These are phyloP conservation scores for Jaminaea rosea DNA, from an alignment of 1,284 basidiomycete species.

Conservation along the genomic window DNA sequence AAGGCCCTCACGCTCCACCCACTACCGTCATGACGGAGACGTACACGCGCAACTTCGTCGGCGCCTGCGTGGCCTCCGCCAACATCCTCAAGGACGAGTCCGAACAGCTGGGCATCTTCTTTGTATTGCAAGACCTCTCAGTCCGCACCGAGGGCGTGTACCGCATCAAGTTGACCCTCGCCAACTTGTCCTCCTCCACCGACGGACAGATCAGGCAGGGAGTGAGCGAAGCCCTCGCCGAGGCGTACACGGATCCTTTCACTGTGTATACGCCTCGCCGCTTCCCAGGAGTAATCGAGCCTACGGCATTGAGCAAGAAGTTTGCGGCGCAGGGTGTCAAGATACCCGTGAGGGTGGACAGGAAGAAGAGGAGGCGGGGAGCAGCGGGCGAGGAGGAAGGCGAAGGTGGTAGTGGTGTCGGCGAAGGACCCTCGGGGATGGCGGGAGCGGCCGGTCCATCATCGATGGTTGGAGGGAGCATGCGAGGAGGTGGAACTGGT, in stretches of 20 bases:
- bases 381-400: slow-evolving; percentile 10
- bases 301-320: slow-evolving; percentile 34
- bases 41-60: slow-evolving; percentile 35
- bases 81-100: slow-evolving; percentile 35
- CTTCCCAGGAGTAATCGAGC: slow-evolving; percentile 39
- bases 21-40: slow-evolving; percentile 11
- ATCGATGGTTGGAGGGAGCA: too few species aligned
- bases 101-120: slow-evolving; percentile 36
- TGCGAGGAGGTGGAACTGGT: background rate
- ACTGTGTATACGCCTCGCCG: slow-evolving; percentile 34
- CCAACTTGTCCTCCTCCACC: slow-evolving; percentile 13
- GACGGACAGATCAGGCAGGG: slow-evolving; percentile 29
- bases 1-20: background rate
- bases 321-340: slow-evolving; percentile 38
- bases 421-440: too few species aligned
- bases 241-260: slow-evolving; percentile 37
- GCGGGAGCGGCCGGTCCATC: too few species aligned
- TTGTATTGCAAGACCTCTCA: slow-evolving; percentile 38
- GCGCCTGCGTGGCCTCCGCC: slow-evolving; percentile 33
- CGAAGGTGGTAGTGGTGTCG: slow-evolving; percentile 8
- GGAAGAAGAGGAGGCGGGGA: slow-evolving; percentile 27
- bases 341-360: slow-evolving; percentile 35
- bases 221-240: slow-evolving; percentile 30
- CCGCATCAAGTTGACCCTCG: slow-evolving; percentile 36
- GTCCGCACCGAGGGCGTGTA: slow-evolving; percentile 38